Conservation (phyloP, 2,329 filamentous ascomycete species). For the Cordyceps tenuipes region DNA sequence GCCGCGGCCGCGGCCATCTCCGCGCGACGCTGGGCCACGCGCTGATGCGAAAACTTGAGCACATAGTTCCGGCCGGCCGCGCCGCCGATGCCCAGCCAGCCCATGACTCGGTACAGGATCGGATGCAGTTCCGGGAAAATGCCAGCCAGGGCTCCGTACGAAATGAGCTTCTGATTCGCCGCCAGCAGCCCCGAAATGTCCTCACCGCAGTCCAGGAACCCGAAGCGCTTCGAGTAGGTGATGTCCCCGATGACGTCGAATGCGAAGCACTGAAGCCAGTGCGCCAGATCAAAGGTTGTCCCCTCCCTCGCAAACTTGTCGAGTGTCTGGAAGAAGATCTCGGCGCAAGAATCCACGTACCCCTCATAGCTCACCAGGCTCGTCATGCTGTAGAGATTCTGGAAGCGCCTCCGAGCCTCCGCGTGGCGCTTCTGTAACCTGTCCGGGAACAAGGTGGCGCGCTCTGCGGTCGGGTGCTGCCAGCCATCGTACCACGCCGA, state of each 20-base stretch:
- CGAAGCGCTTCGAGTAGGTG: slow-evolving; percentile 30
- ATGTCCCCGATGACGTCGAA: slow-evolving; percentile 46
- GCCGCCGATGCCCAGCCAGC: slow-evolving; percentile 14
- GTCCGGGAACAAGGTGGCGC: slow-evolving; percentile 24
- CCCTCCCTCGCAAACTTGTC: slow-evolving; percentile 25
- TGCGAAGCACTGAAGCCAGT: slow-evolving; percentile 39
- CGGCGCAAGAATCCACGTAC: slow-evolving; percentile 39
- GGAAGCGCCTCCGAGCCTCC: slow-evolving; percentile 30
- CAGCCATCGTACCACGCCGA: slow-evolving; percentile 21
- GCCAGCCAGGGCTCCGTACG: slow-evolving; percentile 20
- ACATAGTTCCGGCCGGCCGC: slow-evolving; percentile 21
- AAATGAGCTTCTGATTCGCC: slow-evolving; percentile 17
- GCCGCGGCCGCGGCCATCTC: slow-evolving; percentile 14
- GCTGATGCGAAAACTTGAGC: slow-evolving; percentile 21
- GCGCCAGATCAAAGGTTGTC: slow-evolving; percentile 24
- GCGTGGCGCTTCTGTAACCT: slow-evolving; percentile 29
- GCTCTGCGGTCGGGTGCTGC: slow-evolving; percentile 17
- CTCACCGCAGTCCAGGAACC: slow-evolving; percentile 37
- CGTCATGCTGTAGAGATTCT: slow-evolving; percentile 38
- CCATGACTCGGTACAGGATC: slow-evolving; percentile 15
- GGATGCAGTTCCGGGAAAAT: slow-evolving; percentile 15
- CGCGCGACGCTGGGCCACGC: slow-evolving; percentile 17
- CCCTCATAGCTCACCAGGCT: slow-evolving; percentile 39
- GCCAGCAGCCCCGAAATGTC: slow-evolving; percentile 36
- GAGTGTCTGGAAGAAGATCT: slow-evolving; percentile 31